Evolutionary conservation across 495 filamentous ascomycete genomes (phyloP), one percentile per base, ranked within the genome.

Genomic region (Lindgomyces ingoldianus): DNA sequence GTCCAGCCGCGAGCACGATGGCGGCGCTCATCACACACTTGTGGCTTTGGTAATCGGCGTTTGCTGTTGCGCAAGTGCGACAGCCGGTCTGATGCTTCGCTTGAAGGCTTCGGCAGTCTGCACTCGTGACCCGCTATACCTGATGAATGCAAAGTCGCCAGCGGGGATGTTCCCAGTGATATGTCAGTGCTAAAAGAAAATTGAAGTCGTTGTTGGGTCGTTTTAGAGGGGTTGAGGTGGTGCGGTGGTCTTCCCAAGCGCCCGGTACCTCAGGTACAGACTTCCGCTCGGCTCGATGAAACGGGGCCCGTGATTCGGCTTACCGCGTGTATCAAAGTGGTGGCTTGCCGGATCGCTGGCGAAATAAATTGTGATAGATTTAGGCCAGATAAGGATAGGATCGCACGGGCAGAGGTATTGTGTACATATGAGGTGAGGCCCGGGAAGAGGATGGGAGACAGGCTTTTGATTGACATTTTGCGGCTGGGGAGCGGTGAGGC

Each of bases 231-330:
- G 51, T 30, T 47, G 44, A 33, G 29, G 27, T 29, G 14, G 49
- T 24, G 24, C 27, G 14, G 3, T 50, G 24, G 27, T 18, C 10
- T n/a, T 55, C 18, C 51, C 51, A 29, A 41, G n/a, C 39, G 22
- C 42, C 39, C 12, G 54, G 54, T 33, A 57, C 19, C 33, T 25
- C 30, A 57, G 53, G 33, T 57, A 45, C 33, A 39, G 45, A 22
- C 22, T 27, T 24, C 49, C 64, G 49, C 50, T 61, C 64, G 57
- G 64, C 51, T 56, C 57, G 57, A 55, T 67, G 64, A 67, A 67
- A 67, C 64, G 29, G 29, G 57, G 39, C 42, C 33, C 26, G 36
- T 46, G 36, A 46, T 22, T 47, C 51, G 22, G 25, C 48, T 53
- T 49, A 42, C 61, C 62, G 42, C 24, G 18, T 56, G 64, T 62